Evolutionary conservation across 2,329 filamentous ascomycete genomes (phyloP), one percentile per base, ranked within the genome.

Genomic region (Claviceps arundinis): DNA sequence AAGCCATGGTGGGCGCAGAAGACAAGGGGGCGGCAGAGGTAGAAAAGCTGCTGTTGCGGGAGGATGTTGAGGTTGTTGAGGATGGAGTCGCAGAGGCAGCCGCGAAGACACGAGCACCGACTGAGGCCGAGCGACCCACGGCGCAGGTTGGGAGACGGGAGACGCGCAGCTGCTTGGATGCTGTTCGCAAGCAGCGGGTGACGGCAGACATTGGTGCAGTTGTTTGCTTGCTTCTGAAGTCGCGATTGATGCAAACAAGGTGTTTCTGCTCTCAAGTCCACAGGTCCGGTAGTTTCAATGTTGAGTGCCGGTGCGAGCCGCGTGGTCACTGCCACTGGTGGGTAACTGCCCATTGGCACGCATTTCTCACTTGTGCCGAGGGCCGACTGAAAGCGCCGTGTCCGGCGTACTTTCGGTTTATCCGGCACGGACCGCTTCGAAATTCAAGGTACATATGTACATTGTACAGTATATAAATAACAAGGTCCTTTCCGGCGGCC

Each of bases 121-220:
- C 45, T 52, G 55, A 56, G 53, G 56, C 57, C 57, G 58, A 58
- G 57, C 57, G 56, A 52, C 52, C 48, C 48, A 49, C 56, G 52
- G 50, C 48, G 22, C 34, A 42, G 2, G 48, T 42, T 26, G 47
- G 47, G 30, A 66, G 59, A 56, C 64, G 61, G 56, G 68, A 69
- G 61, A 73, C 65, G 61, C 73, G 74, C 65, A 78, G 65, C 61
- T 75, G 74, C 70, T 70, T 76, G 59, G 76, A 73, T 56, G 73
- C 76, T 59, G 75, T 71, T 61, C 75, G 73, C 60, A 80, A 66
- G 65, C 72, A 73, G 61, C 76, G 74, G 62, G 71, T 72, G 67
- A 75, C 71, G 64, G 73, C 72, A 66, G 76, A 78, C 76, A 79
- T 16, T 42, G 47, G 41, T 26, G 24, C n/a, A 24, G 49, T 22